These are phyloP conservation scores for Talaromyces sp. DNA, from an alignment of 2,329 filamentous ascomycete genomes.

Conservation along the genomic window DNA sequence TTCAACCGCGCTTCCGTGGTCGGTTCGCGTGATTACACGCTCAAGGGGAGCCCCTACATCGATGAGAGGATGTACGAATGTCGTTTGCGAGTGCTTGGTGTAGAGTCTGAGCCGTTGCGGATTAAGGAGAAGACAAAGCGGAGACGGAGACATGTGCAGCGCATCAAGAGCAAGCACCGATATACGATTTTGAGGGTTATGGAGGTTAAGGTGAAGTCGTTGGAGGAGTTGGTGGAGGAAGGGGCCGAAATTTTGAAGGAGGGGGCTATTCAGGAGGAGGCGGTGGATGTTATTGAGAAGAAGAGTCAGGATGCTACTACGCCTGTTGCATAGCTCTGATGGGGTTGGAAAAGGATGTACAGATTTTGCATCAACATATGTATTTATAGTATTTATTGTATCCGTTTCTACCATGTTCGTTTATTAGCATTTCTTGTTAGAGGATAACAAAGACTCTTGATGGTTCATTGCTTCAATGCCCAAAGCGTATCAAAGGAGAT, in stretches of 20 bases:
- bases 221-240: constrained; percentile 52
- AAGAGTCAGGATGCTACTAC: neutral
- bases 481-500: neutral
- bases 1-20: constrained; percentile 80
- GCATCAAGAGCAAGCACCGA: constrained; percentile 82
- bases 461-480: neutral
- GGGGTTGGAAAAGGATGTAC: neutral
- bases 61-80: constrained; percentile 83
- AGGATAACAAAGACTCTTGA: neutral
- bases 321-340: neutral
- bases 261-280: constrained; percentile 8
- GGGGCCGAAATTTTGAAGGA: constrained; percentile 38
- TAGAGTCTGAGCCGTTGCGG: constrained; percentile 75
- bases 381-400: constrained; percentile 14
- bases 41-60: constrained; percentile 76
- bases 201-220: constrained; percentile 67
- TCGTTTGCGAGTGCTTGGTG: constrained; percentile 77
- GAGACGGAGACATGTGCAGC: constrained; percentile 65
- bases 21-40: constrained; percentile 84
- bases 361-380: constrained; percentile 4
- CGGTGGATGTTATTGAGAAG: constrained; percentile 13
- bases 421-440: neutral
- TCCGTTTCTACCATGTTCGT: neutral
- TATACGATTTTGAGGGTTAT: constrained; percentile 84
- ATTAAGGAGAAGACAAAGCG: constrained; percentile 78